Evolutionary conservation across 768 basidiomycete genomes (phyloP), one percentile per base, ranked within the genome.

Genomic region (Lentinus tigrinus): DNA sequence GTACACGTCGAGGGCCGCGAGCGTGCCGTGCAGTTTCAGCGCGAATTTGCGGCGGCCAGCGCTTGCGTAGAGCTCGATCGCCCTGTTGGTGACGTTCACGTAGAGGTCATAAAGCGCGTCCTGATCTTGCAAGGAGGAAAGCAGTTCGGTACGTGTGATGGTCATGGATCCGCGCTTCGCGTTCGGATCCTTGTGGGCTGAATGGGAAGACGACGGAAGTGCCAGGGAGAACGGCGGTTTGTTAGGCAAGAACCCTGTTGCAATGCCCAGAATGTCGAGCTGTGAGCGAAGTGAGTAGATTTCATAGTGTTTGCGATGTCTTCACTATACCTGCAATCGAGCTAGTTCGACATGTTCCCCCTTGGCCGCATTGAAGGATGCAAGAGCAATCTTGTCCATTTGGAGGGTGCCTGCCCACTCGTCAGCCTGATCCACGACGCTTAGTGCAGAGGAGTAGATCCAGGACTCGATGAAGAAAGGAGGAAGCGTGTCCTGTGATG

Each of bases 321-420:
- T 10, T 38, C 36, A 47, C 21, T 48, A 71, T 65, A 93, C 95
- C 79, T 98, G 95, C 56, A 81, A 83, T 58, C 90, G 82, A 11
- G 94, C 91, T n/a, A 97, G 80, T 61, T 98, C 91, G 2, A 91
- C 74, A 17, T 98, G 78, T 69, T 97, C 95, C n/a, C 89, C 95
- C 65, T 93, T 89, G 14, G 83, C 85, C 14, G 93, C 91, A 61
- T 82, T 83, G 66, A 88, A 85, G 6, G 78, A 74, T 24, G 78
- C 73, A 17, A 83, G 69, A 10, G 77, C 68, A 2, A 76, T 55
- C 2, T 79, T 76, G 48, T 87, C 80, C 46, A 85, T 69, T 23
- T 78, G 74, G 57, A 77, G 72, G 1, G 71, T 62, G n/a, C 74
- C 69, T 11, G 81, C 79, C 91, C 93, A 95, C 2, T 73, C 71